Percentiles rank a stretch among this genome's conserved stretches.
Evolutionary conservation across 2,329 filamentous ascomycete genomes (phyloP).

Genomic region (Paraphoma sp.): DNA sequence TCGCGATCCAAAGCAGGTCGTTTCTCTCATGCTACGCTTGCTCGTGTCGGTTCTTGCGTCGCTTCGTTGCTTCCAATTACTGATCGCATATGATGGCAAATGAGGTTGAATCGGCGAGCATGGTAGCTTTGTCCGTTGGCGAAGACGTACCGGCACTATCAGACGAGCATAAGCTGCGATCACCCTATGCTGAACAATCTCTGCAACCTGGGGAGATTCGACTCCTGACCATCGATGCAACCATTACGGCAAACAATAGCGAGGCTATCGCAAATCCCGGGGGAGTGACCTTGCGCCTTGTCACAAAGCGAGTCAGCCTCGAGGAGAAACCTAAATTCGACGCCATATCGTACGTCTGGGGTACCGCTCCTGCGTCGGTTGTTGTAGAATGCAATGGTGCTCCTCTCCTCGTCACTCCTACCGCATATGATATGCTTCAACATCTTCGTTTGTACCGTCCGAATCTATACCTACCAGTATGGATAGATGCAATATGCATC

Average conservation of each 20-base stretch:
- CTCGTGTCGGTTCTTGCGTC: too few species aligned
- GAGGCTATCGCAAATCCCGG: neutral
- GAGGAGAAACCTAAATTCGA: slow-evolving; percentile 4
- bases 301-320: neutral
- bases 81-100: too few species aligned
- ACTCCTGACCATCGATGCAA: neutral
- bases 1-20: too few species aligned
- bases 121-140: neutral
- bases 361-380: slow-evolving; percentile 1
- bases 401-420: neutral
- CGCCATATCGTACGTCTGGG: slow-evolving; percentile 11
- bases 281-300: neutral
- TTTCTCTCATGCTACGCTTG: too few species aligned
- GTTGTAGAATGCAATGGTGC: slow-evolving; percentile 2
- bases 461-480: neutral
- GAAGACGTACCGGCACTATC: too few species aligned
- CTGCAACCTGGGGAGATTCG: neutral
- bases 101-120: neutral
- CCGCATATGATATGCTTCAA: slow-evolving; percentile 2
- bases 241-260: neutral
- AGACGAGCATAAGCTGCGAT: neutral
- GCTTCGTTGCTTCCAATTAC: too few species aligned
- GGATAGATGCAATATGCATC: slow-evolving; percentile 8
- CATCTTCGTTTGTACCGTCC: neutral
- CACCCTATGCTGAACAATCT: neutral